phyloP scores from a whole-genome alignment of 352 stramenopile species.

The Plasmopara halstedii region DNA sequence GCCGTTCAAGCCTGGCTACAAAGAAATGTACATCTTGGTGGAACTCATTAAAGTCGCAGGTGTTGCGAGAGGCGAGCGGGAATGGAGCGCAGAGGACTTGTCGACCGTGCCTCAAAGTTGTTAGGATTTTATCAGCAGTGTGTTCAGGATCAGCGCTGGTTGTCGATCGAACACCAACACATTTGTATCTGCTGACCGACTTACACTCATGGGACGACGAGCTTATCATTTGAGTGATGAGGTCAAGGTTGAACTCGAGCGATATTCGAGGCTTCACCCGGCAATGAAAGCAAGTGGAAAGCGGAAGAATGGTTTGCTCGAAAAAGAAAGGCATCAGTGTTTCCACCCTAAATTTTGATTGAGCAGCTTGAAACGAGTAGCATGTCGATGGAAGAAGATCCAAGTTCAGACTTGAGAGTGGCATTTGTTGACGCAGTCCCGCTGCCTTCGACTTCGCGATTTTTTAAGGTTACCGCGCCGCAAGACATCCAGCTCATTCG shows the following conservation, averaged over 20 bases:
- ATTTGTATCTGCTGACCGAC: conserved; percentile 4
- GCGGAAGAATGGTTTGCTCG: neutral
- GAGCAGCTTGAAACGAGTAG: neutral
- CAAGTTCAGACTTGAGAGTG: neutral
- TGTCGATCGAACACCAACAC: conserved; percentile 1
- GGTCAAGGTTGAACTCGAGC: neutral
- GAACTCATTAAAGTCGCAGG: neutral
- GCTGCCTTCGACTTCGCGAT: conserved; percentile 1
- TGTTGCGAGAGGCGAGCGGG: neutral
- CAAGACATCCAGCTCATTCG: neutral
- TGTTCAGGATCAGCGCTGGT: neutral
- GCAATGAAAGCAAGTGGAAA: neutral
- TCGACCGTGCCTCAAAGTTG: neutral
- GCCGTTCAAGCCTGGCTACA: neutral
- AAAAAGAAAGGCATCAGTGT: neutral
- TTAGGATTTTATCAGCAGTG: neutral
- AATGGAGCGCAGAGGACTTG: neutral
- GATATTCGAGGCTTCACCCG: neutral
- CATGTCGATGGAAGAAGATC: neutral
- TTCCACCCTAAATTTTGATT: neutral
- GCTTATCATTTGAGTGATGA: neutral
- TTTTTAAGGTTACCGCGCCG: neutral
- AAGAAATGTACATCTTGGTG: conserved; percentile 7
- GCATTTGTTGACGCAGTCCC: neutral
- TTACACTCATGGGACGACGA: neutral